Conservation (phyloP, 768 basidiomycete genomes). For the Lepiota venenata region DNA sequence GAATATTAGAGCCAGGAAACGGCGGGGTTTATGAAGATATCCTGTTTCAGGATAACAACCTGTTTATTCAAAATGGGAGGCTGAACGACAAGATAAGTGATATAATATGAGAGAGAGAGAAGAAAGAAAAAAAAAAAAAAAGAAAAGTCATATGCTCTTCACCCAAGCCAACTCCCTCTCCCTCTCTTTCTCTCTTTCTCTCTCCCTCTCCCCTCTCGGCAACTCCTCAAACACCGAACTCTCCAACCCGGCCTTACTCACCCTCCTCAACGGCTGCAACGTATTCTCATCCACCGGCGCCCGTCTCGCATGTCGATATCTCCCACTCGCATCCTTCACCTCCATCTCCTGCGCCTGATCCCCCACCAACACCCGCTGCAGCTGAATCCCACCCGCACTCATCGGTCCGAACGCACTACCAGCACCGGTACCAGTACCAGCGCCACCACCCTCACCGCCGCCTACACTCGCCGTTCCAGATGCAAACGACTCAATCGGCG, state of each 20-base stretch:
- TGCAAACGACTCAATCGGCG: constrained; percentile 52
- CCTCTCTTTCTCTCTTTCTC: neutral
- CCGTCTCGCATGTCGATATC: constrained; percentile 83
- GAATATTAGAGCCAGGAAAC: too few species aligned
- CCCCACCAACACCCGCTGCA: constrained; percentile 45
- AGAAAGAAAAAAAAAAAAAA: neutral
- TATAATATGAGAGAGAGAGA: neutral
- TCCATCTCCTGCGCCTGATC: constrained; percentile 83
- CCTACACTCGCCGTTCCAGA: constrained; percentile 68
- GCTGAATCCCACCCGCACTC: constrained; percentile 24
- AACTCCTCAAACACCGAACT: constrained; percentile 39
- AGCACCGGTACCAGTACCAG: too few species aligned
- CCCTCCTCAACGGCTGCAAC: constrained; percentile 83
- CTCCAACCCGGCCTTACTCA: constrained; percentile 93
- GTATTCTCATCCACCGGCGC: constrained; percentile 89
- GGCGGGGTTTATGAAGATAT: too few species aligned
- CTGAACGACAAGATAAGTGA: neutral
- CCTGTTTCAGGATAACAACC: neutral
- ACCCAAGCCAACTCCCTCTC: neutral
- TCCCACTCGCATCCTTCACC: constrained; percentile 79
- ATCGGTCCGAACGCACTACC: constrained; percentile 20
- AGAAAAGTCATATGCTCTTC: neutral
- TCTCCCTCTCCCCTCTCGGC: constrained; percentile 7
- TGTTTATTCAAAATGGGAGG: neutral
- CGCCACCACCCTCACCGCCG: constrained; percentile 34